A percentile compares a stretch with the other conserved stretches of the same genome.
These are phyloP conservation scores for Cetraspora pellucida DNA, from an alignment of 192 early-diverging fungal species.

Conservation along the genomic window DNA sequence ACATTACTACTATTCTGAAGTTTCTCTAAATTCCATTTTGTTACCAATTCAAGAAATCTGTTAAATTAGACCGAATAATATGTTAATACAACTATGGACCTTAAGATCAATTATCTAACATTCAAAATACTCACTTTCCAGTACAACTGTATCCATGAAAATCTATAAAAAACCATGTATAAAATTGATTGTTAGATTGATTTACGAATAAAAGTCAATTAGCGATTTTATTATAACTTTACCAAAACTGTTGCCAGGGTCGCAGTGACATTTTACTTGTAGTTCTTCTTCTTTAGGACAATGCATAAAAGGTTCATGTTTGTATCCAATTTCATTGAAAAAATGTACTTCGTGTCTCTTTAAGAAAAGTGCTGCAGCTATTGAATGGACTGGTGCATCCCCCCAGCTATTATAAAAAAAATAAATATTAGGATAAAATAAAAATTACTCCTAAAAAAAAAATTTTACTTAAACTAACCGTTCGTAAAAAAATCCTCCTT, in stretches of 20 bases:
- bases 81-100: too few species aligned
- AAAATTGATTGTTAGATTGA: too few species aligned
- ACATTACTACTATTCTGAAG: too few species aligned
- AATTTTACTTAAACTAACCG: constrained; percentile 39
- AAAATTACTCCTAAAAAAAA: neutral
- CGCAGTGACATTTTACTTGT: constrained; percentile 52
- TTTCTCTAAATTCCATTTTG: too few species aligned
- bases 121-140: constrained; percentile 6
- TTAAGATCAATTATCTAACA: too few species aligned
- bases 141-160: constrained; percentile 24
- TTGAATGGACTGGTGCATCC: constrained; percentile 75
- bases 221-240: constrained; percentile 11
- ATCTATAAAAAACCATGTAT: neutral
- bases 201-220: too few species aligned
- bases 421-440: neutral
- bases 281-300: constrained; percentile 57
- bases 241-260: constrained; percentile 55
- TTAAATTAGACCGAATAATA: too few species aligned
- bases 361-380: constrained; percentile 63
- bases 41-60: too few species aligned
- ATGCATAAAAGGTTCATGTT: constrained; percentile 62
- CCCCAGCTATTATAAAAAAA: constrained; percentile 36
- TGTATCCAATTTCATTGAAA: constrained; percentile 77
- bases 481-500: constrained; percentile 87
- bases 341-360: constrained; percentile 67